These are phyloP conservation scores for Grosmannia serpens DNA, from an alignment of 2,329 filamentous ascomycete genomes.

Conservation along the genomic window DNA sequence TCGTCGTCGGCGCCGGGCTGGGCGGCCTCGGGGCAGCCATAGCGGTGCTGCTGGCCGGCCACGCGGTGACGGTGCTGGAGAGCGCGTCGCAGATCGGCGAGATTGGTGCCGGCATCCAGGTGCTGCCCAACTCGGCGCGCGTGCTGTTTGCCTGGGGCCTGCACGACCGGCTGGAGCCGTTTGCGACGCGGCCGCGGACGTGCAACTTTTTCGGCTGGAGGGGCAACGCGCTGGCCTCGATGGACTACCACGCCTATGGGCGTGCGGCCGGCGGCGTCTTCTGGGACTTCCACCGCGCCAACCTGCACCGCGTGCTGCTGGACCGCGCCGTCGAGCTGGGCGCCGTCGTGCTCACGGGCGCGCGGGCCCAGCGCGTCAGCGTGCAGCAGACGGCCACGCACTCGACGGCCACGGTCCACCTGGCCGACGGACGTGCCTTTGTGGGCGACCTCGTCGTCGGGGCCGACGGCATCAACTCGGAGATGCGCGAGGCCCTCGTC, in stretches of 20 bases:
- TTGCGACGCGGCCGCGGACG: conserved; percentile 6
- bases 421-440: conserved; percentile 18
- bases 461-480: conserved; percentile 26
- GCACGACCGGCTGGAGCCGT: conserved; percentile 1
- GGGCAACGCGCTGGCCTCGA: conserved; percentile 7
- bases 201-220: conserved; percentile 11
- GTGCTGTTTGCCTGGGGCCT: conserved; percentile 20
- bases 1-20: conserved; percentile 17
- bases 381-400: conserved; percentile 10
- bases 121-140: conserved; percentile 23
- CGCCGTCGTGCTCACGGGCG: conserved; percentile 14
- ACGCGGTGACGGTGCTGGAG: conserved; percentile 27
- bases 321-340: conserved; percentile 16
- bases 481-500: conserved; percentile 7
- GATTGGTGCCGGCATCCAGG: conserved; percentile 28
- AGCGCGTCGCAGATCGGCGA: conserved; percentile 26
- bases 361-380: conserved; percentile 16
- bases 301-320: conserved; percentile 21
- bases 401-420: conserved; percentile 11
- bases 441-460: conserved; percentile 25
- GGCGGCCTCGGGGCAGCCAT: conserved; percentile 25
- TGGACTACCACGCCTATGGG: conserved; percentile 9
- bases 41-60: conserved; percentile 26
- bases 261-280: conserved; percentile 17
- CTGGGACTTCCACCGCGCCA: conserved; percentile 22